Conservation (phyloP, 1,284 basidiomycete species). For the Sporisorium scitamineum region DNA sequence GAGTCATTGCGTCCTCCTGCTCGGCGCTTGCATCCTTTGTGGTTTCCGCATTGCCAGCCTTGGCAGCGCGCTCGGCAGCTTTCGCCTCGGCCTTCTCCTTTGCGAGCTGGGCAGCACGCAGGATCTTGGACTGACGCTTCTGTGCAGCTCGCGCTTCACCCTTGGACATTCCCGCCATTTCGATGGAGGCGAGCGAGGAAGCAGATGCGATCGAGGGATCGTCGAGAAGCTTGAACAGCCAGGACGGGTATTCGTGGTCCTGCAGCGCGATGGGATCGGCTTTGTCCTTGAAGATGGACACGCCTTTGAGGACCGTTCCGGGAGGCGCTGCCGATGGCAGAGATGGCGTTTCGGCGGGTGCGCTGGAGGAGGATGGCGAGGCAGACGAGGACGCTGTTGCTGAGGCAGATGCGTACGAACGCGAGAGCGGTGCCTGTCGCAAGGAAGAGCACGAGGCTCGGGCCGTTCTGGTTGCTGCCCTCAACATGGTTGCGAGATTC, state of each 20-base stretch:
- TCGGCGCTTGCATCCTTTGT: conserved; percentile 1
- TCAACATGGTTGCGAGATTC: conserved; percentile 4
- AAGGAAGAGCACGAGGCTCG: conserved; percentile 27
- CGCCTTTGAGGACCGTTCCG: conserved; percentile 81
- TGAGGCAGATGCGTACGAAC: conserved; percentile 32
- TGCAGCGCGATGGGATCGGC: conserved; percentile 81
- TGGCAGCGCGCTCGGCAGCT: conserved; percentile 45
- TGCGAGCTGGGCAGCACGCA: conserved; percentile 49
- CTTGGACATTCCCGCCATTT: conserved; percentile 63
- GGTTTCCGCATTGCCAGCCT: not conserved
- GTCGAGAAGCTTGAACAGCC: conserved; percentile 84
- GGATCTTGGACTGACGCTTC: conserved; percentile 58
- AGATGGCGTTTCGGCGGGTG: conserved; percentile 20
- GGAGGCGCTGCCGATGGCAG: conserved; percentile 61
- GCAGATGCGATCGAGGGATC: conserved; percentile 52
- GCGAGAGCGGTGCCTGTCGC: conserved; percentile 13
- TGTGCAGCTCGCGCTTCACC: conserved; percentile 63
- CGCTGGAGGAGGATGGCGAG: conserved; percentile 13
- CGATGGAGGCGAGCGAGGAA: conserved; percentile 55
- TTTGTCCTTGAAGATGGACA: conserved; percentile 86
- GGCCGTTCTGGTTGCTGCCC: conserved; percentile 15
- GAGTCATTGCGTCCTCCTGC: conserved; percentile 8
- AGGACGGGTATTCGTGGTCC: conserved; percentile 87
- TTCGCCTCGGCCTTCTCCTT: conserved; percentile 52
- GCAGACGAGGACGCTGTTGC: conserved; percentile 10